Base-by-base conservation (phyloP, 305 asterid species). In the Andrographis paniculata region DNA sequence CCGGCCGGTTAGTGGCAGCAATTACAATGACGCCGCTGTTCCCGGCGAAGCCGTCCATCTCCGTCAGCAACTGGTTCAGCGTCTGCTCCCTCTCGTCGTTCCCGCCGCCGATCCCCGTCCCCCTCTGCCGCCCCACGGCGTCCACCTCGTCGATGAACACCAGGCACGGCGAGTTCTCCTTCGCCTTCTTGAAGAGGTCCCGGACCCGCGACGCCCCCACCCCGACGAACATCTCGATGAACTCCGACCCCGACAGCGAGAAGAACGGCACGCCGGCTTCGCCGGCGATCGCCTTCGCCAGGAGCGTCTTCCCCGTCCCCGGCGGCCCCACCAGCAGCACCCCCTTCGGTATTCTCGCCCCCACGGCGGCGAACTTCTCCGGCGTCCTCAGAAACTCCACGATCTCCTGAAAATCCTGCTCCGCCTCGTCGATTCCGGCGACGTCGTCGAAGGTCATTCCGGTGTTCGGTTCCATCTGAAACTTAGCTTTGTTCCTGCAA, bases 71-170 rank as follows among this genome's bases (percentile, higher is more conserved):
- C 67, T 80, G 92, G 36, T 80, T 84, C 0, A 84, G 73, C 5
- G 93, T 77, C 48, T 80, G 94, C 69, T 84, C 93, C 52, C 88
- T 71, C 49, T 83, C 94, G 31, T 83, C 91, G 39, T 83, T 77
- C 13, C 94, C 94, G 13, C 87, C 91, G 2, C 94, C 92, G 9
- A 78, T 73, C 38, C 88, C 92, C 0, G 94, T 68, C 38, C 94
- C 94, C 45, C 92, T 71, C 66, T 61, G 70, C 62, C 94, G 63
- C 11, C 93, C 91, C 22, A 83, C 84, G 4, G 88, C 94, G 55
- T 84, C 92, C 16, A 80, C 71, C 69, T 83, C 92, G 36, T 80
- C 94, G 12, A 84, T 77, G 51, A 84, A 84, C 13, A 84, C 63
- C 55, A 80, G 28, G 24, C 92, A 80, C 0, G 92, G 94, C 0